phyloP scores from a whole-genome alignment of 169 alveolate species.

The Babesia caballi region DNA sequence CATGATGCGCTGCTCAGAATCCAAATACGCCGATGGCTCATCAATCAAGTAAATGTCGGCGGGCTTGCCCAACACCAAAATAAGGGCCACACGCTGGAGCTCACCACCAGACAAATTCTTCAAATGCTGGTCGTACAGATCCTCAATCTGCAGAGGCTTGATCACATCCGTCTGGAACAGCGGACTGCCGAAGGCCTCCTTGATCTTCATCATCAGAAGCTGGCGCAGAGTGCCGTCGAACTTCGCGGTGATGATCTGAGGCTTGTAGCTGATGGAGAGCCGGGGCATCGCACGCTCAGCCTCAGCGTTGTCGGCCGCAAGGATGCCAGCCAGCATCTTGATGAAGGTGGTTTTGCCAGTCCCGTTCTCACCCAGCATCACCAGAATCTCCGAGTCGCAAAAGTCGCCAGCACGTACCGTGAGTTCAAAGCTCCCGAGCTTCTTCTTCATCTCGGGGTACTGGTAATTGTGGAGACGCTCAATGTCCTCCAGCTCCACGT shows the following conservation, averaged over 20 bases:
- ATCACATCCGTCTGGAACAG: slow-evolving; percentile 95
- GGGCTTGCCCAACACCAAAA: slow-evolving; percentile 95
- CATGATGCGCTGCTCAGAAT: slow-evolving; percentile 97
- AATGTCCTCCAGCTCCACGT: slow-evolving; percentile 71
- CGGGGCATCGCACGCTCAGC: slow-evolving; percentile 85
- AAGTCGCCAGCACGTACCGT: slow-evolving; percentile 91
- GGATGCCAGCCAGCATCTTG: slow-evolving; percentile 93
- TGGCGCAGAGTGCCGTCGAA: slow-evolving; percentile 96
- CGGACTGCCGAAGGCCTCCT: slow-evolving; percentile 89
- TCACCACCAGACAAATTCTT: slow-evolving; percentile 98
- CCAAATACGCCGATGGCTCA: slow-evolving; percentile 99
- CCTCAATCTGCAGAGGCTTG: slow-evolving; percentile 93
- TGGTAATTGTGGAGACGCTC: slow-evolving; percentile 76
- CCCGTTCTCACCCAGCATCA: slow-evolving; percentile 98
- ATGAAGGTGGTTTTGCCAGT: slow-evolving; percentile 99
- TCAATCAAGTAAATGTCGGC: slow-evolving; percentile 98
- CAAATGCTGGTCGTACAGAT: slow-evolving; percentile 92
- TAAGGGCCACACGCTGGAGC: slow-evolving; percentile 96
- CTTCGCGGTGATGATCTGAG: slow-evolving; percentile 96
- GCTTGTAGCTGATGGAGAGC: slow-evolving; percentile 94
- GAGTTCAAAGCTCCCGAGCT: slow-evolving; percentile 83
- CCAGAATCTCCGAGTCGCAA: slow-evolving; percentile 94
- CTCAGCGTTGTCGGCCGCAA: slow-evolving; percentile 88
- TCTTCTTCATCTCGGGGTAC: slow-evolving; percentile 83
- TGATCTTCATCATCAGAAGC: slow-evolving; percentile 87